phyloP scores from a whole-genome alignment of 2,329 filamentous ascomycete genomes.

The Neonectria punicea region DNA sequence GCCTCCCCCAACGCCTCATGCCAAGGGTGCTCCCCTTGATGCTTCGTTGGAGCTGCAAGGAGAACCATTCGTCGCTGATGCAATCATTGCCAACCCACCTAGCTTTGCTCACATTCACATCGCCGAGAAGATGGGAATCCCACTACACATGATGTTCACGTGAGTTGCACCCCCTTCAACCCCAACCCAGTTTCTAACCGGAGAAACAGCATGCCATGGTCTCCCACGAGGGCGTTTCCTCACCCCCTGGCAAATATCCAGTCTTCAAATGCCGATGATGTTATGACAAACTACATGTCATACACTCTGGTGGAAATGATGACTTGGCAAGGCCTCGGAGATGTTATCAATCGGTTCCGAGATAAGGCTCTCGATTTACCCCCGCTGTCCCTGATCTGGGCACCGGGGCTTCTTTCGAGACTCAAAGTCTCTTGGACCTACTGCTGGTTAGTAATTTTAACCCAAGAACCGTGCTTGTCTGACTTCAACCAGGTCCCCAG shows the following conservation, averaged over 20 bases:
- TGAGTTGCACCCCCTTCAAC: slow-evolving; percentile 55
- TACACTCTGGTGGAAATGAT: slow-evolving; percentile 90
- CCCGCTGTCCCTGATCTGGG: slow-evolving; percentile 82
- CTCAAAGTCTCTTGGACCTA: slow-evolving; percentile 88
- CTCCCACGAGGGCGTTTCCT: slow-evolving; percentile 84
- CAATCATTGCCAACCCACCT: slow-evolving; percentile 82
- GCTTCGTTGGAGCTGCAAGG: slow-evolving; percentile 49
- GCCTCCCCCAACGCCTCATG: slow-evolving; percentile 59
- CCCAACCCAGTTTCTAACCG: slow-evolving; percentile 52
- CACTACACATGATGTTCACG: slow-evolving; percentile 91
- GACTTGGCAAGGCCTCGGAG: slow-evolving; percentile 92
- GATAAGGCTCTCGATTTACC: slow-evolving; percentile 79
- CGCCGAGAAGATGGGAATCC: slow-evolving; percentile 79
- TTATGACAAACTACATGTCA: slow-evolving; percentile 83
- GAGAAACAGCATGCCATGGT: slow-evolving; percentile 82
- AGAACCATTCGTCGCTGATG: slow-evolving; percentile 83
- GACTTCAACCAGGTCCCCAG: slow-evolving; percentile 65
- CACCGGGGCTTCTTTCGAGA: slow-evolving; percentile 80
- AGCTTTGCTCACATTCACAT: slow-evolving; percentile 81
- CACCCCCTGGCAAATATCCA: slow-evolving; percentile 88
- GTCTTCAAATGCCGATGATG: slow-evolving; percentile 77
- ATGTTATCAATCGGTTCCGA: slow-evolving; percentile 90
- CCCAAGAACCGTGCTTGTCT: background rate
- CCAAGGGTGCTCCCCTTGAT: slow-evolving; percentile 58
- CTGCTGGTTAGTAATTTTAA: slow-evolving; percentile 70